Conservation (phyloP, 345 rosid species). For the Heritiera littoralis region DNA sequence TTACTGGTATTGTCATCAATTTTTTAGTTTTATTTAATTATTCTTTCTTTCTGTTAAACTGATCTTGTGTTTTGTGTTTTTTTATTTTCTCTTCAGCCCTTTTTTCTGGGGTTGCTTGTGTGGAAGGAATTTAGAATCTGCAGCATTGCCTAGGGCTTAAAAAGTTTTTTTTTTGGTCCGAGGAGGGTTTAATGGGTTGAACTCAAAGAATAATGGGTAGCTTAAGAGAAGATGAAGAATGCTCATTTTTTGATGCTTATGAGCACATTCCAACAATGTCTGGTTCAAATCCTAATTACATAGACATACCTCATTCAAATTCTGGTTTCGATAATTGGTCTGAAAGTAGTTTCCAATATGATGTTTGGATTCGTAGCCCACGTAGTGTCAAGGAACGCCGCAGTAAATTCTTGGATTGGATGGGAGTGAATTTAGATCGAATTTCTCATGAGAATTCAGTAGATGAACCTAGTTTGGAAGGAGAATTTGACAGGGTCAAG, state of each 20-base stretch:
- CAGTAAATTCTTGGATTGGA: slow-evolving; percentile 58
- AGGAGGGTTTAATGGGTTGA: slow-evolving; percentile 76
- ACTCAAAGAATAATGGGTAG: slow-evolving; percentile 58
- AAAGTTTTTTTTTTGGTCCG: slow-evolving; percentile 30
- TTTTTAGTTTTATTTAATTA: slow-evolving; percentile 26
- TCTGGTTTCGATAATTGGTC: slow-evolving; percentile 22
- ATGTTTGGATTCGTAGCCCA: slow-evolving; percentile 68
- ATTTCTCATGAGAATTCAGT: slow-evolving; percentile 23
- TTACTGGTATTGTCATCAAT: slow-evolving; percentile 21
- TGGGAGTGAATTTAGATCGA: slow-evolving; percentile 44
- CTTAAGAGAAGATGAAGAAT: slow-evolving; percentile 56
- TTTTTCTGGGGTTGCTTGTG: slow-evolving; percentile 53
- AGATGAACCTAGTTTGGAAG: slow-evolving; percentile 29
- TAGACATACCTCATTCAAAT: slow-evolving; percentile 30
- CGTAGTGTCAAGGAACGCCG: slow-evolving; percentile 60
- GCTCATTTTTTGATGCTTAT: slow-evolving; percentile 66
- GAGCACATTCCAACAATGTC: slow-evolving; percentile 54
- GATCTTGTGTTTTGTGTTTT: slow-evolving; percentile 55
- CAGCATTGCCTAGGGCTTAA: slow-evolving; percentile 44
- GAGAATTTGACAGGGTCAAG: slow-evolving; percentile 40
- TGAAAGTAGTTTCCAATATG: slow-evolving; percentile 42
- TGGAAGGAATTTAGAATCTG: slow-evolving; percentile 44
- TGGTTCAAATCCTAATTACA: slow-evolving; percentile 31
- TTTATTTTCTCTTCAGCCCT: slow-evolving; percentile 27
- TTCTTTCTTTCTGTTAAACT: slow-evolving; percentile 35